Percentiles rank a stretch among this genome's conserved stretches.
Evolutionary conservation across 1,284 basidiomycete genomes (phyloP).

Genomic region (Ceratobasidium sp.): DNA sequence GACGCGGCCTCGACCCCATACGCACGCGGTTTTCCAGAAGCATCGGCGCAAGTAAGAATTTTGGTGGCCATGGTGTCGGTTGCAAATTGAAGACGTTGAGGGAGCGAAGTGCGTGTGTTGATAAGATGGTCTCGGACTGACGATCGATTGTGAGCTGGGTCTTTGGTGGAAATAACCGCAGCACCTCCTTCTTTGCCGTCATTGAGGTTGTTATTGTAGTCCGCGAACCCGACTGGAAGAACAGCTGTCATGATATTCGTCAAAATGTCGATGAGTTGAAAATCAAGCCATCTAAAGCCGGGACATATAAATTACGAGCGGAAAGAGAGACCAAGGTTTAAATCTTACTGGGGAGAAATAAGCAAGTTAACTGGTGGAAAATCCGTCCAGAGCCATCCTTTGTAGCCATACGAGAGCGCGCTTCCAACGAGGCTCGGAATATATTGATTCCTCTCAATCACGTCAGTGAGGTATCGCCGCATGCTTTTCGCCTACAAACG

Average conservation of each 20-base stretch:
- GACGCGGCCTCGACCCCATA: slow-evolving; percentile 30
- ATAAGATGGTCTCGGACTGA: slow-evolving; percentile 35
- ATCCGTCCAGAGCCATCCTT: slow-evolving; percentile 36
- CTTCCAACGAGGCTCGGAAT: slow-evolving; percentile 13
- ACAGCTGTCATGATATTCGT: slow-evolving; percentile 32
- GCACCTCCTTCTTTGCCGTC: slow-evolving; percentile 35
- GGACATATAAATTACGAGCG: neutral
- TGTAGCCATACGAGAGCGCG: slow-evolving; percentile 26
- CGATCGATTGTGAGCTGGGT: slow-evolving; percentile 21
- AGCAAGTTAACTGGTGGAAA: slow-evolving; percentile 24
- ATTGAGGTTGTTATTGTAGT: slow-evolving; percentile 38
- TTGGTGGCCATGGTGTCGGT: slow-evolving; percentile 34
- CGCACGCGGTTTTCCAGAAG: slow-evolving; percentile 16
- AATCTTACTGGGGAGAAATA: slow-evolving; percentile 11
- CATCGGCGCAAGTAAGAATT: slow-evolving; percentile 28
- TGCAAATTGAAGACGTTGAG: slow-evolving; percentile 21
- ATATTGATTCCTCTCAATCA: slow-evolving; percentile 31
- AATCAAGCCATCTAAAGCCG: slow-evolving; percentile 1
- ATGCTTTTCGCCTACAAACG: slow-evolving; percentile 22
- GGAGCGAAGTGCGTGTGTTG: slow-evolving; percentile 15
- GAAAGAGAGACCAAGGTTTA: too few relatives aligned
- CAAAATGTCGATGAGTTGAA: slow-evolving; percentile 19
- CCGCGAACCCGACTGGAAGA: slow-evolving; percentile 12
- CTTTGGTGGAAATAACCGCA: slow-evolving; percentile 20
- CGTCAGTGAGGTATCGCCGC: slow-evolving; percentile 13